A percentile compares a stretch with the other conserved stretches of the same genome.
phyloP scores from a whole-genome alignment of 2,329 filamentous ascomycete species.

The Boeremia lycopersici region DNA sequence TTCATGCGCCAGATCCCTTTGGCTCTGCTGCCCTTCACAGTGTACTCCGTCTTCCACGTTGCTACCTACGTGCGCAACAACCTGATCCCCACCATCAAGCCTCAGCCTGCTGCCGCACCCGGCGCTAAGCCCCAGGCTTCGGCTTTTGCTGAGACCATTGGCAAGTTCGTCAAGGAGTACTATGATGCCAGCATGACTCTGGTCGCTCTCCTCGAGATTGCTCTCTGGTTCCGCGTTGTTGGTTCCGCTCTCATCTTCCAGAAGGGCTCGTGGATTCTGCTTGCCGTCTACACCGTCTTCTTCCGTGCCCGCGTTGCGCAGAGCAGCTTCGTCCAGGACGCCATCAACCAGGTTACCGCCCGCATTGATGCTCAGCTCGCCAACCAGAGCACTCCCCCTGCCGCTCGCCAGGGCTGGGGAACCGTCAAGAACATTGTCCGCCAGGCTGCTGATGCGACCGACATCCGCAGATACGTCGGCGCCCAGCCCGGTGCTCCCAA shows the following conservation, averaged over 20 bases:
- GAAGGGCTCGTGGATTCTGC: slow-evolving; percentile 87
- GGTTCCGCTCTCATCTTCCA: slow-evolving; percentile 84
- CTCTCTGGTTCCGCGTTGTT: slow-evolving; percentile 82
- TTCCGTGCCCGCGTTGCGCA: slow-evolving; percentile 88
- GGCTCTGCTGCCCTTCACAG: slow-evolving; percentile 89
- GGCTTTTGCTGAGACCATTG: slow-evolving; percentile 80
- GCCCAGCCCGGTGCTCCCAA: slow-evolving; percentile 62
- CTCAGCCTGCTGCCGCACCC: slow-evolving; percentile 61
- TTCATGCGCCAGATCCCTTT: slow-evolving; percentile 86
- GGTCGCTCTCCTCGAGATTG: slow-evolving; percentile 86
- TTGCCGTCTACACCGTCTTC: slow-evolving; percentile 87
- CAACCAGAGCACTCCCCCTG: slow-evolving; percentile 84
- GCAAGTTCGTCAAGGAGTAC: slow-evolving; percentile 95
- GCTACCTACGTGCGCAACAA: slow-evolving; percentile 95
- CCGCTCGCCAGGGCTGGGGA: slow-evolving; percentile 79
- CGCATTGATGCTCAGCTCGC: slow-evolving; percentile 82
- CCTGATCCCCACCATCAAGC: slow-evolving; percentile 84
- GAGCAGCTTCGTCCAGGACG: slow-evolving; percentile 89
- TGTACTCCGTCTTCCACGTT: slow-evolving; percentile 99
- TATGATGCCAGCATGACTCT: slow-evolving; percentile 96
- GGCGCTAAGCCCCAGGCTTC: slow-evolving; percentile 63
- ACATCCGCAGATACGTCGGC: slow-evolving; percentile 74
- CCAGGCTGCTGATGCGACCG: slow-evolving; percentile 80
- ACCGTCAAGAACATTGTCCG: slow-evolving; percentile 73
- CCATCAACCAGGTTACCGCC: slow-evolving; percentile 73